These are phyloP conservation scores for Neobulgaria alba DNA, from an alignment of 2,329 filamentous ascomycete genomes.

Conservation along the genomic window DNA sequence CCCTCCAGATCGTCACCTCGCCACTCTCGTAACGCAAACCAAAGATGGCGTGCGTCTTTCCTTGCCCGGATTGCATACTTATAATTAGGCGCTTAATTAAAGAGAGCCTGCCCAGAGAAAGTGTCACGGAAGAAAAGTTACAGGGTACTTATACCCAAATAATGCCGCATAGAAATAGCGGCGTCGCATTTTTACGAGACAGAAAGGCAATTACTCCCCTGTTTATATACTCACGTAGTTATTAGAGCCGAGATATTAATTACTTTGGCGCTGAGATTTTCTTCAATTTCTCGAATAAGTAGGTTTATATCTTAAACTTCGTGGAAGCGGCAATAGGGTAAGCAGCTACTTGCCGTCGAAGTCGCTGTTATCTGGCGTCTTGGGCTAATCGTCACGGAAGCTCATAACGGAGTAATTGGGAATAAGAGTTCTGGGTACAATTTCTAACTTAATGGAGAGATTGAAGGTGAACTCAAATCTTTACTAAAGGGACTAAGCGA, in stretches of 20 bases:
- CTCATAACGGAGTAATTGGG: not conserved
- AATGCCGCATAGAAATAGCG: too few relatives aligned
- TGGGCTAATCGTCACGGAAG: slow-evolving; percentile 1
- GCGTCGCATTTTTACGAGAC: too few relatives aligned
- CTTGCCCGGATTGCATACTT: slow-evolving; percentile 19
- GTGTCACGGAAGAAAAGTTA: too few relatives aligned
- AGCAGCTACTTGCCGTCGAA: slow-evolving; percentile 10
- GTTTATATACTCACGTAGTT: slow-evolving; percentile 20
- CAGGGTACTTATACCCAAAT: too few relatives aligned
- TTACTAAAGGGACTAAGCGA: too few relatives aligned
- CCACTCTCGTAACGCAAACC: too few relatives aligned
- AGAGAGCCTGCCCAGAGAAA: slow-evolving; percentile 1
- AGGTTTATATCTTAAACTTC: slow-evolving; percentile 19
- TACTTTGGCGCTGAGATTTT: slow-evolving; percentile 15
- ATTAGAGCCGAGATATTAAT: slow-evolving; percentile 26
- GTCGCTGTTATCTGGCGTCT: slow-evolving; percentile 4
- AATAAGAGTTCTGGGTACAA: slow-evolving; percentile 1
- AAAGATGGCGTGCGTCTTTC: slow-evolving; percentile 25
- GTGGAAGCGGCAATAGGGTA: slow-evolving; percentile 22
- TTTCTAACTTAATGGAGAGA: not conserved
- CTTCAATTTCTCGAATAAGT: slow-evolving; percentile 25
- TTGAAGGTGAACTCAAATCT: not conserved
- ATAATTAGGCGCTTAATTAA: slow-evolving; percentile 16
- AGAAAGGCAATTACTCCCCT: slow-evolving; percentile 1
- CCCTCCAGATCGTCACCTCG: slow-evolving; percentile 13